phyloP scores from a whole-genome alignment of 2,329 filamentous ascomycete species.

The Xylariaceae sp. region DNA sequence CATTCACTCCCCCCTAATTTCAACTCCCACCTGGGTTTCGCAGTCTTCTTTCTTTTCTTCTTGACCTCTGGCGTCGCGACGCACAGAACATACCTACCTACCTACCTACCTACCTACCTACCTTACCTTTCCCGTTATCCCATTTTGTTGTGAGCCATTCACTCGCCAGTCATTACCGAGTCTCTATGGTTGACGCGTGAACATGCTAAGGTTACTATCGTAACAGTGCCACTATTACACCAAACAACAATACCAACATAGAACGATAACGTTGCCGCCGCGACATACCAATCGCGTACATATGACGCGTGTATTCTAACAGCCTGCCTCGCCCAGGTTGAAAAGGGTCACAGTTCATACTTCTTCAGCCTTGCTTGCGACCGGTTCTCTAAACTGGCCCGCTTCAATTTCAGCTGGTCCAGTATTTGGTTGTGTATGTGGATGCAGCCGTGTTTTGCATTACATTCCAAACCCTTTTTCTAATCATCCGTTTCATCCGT shows the following conservation, averaged over 20 bases:
- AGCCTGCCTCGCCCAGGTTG: conserved; percentile 30
- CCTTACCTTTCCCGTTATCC: neutral
- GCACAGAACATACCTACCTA: conserved; percentile 11
- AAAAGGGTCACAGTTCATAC: conserved; percentile 27
- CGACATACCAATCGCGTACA: conserved; percentile 27
- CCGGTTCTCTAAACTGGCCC: too few species aligned
- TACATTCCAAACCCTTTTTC: conserved; percentile 17
- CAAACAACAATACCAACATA: conserved; percentile 9
- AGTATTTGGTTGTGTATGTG: conserved; percentile 20
- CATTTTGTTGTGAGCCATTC: conserved; percentile 17
- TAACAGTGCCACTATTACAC: neutral
- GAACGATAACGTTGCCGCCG: conserved; percentile 3
- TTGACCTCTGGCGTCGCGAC: conserved; percentile 12
- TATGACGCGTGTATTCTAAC: conserved; percentile 34
- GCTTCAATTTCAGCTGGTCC: neutral
- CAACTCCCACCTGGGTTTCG: conserved; percentile 6
- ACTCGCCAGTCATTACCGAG: conserved; percentile 14
- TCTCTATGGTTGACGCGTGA: conserved; percentile 10
- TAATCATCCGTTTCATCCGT: conserved; percentile 23
- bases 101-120: neutral
- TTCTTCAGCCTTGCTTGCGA: neutral
- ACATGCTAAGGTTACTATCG: conserved; percentile 1
- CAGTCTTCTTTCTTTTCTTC: conserved; percentile 13
- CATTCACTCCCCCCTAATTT: conserved; percentile 22
- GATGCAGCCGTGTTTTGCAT: conserved; percentile 29